phyloP scores from a whole-genome alignment of 805 yeast genomes.

The Huiozyma naganishii region DNA sequence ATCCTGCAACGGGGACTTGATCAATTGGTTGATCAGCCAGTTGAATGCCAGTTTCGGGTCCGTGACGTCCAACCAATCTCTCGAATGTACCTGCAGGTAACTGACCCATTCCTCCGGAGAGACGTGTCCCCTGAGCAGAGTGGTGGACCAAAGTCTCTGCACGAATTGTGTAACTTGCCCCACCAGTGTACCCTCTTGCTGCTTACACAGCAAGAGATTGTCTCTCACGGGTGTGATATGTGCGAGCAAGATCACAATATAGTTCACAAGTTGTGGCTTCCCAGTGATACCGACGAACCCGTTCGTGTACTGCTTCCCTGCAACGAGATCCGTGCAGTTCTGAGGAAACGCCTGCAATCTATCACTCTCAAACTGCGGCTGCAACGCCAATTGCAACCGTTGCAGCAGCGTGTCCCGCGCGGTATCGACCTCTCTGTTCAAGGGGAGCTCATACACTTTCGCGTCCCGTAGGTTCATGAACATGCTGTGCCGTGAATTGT shows the following conservation, averaged over 20 bases:
- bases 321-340: conserved; percentile 32
- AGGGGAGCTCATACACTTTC: conserved; percentile 54
- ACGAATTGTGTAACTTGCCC: conserved; percentile 36
- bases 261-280: conserved; percentile 46
- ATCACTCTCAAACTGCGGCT: conserved; percentile 37
- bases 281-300: conserved; percentile 56
- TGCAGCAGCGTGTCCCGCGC: conserved; percentile 25
- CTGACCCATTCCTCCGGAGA: conserved; percentile 60
- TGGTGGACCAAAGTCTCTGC: conserved; percentile 55
- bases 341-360: conserved; percentile 29
- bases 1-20: conserved; percentile 22
- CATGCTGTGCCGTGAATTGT: conserved; percentile 56
- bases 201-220: conserved; percentile 27
- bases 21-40: conserved; percentile 48
- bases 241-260: conserved; percentile 41
- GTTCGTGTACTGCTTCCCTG: conserved; percentile 37
- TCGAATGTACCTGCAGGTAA: conserved; percentile 32
- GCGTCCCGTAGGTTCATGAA: conserved; percentile 39
- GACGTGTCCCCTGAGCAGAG: conserved; percentile 47
- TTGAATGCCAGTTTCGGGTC: conserved; percentile 49
- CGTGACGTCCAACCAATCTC: conserved; percentile 15
- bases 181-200: conserved; percentile 24
- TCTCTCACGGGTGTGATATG: conserved; percentile 46
- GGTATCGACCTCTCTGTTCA: conserved; percentile 23
- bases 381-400: conserved; percentile 42